Base-by-base conservation (phyloP, 2,329 filamentous ascomycete genomes). In the Colletotrichum destructivum region DNA sequence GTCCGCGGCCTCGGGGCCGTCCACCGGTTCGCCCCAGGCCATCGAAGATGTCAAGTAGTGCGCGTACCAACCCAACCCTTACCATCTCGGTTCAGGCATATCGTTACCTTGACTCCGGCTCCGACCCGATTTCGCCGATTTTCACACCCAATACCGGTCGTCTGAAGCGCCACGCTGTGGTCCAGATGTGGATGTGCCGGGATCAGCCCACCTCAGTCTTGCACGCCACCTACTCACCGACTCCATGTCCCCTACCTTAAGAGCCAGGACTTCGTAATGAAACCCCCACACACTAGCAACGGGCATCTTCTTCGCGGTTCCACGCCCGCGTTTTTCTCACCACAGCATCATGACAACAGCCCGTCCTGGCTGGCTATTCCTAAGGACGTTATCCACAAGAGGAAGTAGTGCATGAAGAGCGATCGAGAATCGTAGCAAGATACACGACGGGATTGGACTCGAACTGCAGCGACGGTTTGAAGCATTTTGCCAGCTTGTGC, bases 11-110 rank as follows among this genome's bases (percentile, higher is more conserved):
- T 57, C 61, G 16, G 66, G 55, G 15, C 42, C 60, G 16, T 62
- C 69, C 15, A 59, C 55, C 6, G 47, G 59, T 31, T 31, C 44
- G 2, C 21, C 23, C 5, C 62, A 60, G 4, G 62, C 66, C 7
- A 65, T 64, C 42, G 66, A 72, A 35, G 57, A 62, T 31, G 26
- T 31, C 31, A 66, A 55, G 31, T 65, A 46, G 40, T 42, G n/a
- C 26, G 18, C 44, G 13, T 62, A 42, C 26, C 42, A 60, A 55
- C n/a, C 54, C 23, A 12, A 5, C 51, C 15, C 6, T 16, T 47
- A 21, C 47, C n/a, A 23, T 49, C 9, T 21, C 11, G 21, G 21
- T 7, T 6, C n/a, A 31, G 26, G 8, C 23, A 6, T 38, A 38
- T 21, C 16, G 6, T 13, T 21, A 42, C 38, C 12, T 8, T 42